These are phyloP conservation scores for Bipolaris oryzae DNA, from an alignment of 2,329 filamentous ascomycete species.

Conservation along the genomic window DNA sequence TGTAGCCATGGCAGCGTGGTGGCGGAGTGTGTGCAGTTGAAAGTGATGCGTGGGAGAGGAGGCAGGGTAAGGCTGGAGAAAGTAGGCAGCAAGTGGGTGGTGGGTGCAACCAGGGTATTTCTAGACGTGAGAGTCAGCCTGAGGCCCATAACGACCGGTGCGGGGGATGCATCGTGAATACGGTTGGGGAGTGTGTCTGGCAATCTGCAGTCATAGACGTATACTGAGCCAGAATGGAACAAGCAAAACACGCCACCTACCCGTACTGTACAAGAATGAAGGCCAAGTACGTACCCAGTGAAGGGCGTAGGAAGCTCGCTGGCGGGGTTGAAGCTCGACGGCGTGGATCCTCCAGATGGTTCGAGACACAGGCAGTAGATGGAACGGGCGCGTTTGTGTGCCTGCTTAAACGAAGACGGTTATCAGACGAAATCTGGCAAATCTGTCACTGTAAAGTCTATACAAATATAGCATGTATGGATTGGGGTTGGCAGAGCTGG, in stretches of 20 bases:
- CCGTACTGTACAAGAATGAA: neutral
- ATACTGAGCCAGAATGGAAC: neutral
- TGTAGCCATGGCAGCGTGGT: constrained; percentile 52
- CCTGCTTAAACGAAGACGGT: neutral
- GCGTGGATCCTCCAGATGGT: neutral
- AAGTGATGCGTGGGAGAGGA: constrained; percentile 2
- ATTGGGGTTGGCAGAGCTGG: constrained; percentile 33
- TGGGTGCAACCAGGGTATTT: constrained; percentile 8
- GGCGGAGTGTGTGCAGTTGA: constrained; percentile 4
- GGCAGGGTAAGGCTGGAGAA: constrained; percentile 7
- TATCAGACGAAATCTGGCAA: constrained; percentile 36
- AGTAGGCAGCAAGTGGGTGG: constrained; percentile 12
- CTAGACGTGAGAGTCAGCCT: constrained; percentile 18
- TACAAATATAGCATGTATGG: no score
- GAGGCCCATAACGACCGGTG: constrained; percentile 6
- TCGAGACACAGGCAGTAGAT: neutral
- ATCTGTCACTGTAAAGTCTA: constrained; percentile 31
- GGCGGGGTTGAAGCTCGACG: constrained; percentile 15
- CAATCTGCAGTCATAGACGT: neutral
- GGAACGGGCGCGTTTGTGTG: neutral
- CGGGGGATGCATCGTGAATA: constrained; percentile 10
- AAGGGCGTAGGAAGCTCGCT: constrained; percentile 20
- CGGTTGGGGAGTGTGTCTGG: constrained; percentile 21
- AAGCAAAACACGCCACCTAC: neutral
- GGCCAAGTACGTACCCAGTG: constrained; percentile 13